Evolutionary conservation across 169 alveolate species (phyloP), one percentile per base, ranked within the genome.

Genomic region (Amoebophrya sp.): DNA sequence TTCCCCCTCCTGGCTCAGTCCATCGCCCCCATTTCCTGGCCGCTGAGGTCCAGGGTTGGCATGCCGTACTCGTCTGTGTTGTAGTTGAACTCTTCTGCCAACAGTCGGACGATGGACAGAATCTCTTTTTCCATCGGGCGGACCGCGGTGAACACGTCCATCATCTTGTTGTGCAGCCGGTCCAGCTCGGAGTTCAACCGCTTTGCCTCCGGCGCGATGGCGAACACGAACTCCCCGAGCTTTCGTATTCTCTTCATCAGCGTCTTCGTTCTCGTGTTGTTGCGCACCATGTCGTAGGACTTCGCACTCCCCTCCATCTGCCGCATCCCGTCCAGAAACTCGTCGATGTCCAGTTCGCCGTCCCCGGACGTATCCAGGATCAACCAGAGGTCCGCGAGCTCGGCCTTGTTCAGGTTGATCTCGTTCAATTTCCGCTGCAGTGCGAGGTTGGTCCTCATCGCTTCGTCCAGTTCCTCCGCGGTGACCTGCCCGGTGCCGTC

Each of bases 261-360:
- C 39, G 83, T 66, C 18, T 66, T 66, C 83, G 83, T 66, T 25
- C 83, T 7, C 35, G 83, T 66, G 35, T 66, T 66, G 35, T 66
- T 66, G 29, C 83, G 83, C 32, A 66, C 83, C 83, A 66, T 66
- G 83, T 66, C 83, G 83, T 66, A 66, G 35, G 83, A 66, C 83
- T 66, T 66, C 35, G 83, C 83, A 2, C 35, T 7, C 2, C 83
- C 83, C 35, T 66, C 83, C 83, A 66, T 66, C 83, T 66, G 83
- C 32, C 83, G 83, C 83, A 66, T 66, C 83, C 83, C 83, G 83
- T 66, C 83, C 35, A 66, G 18, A n/a, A 66, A 66, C 35, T 66
- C 83, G 32, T 66, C 83, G 83, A 66, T 66, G 35, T 66, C 83
- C 35, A 66, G 83, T 25, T 66, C 83, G 29, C 83, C 83, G 83